Evolutionary conservation across 352 stramenopile genomes (phyloP).

Genomic region (Globisporangium spinosum): DNA sequence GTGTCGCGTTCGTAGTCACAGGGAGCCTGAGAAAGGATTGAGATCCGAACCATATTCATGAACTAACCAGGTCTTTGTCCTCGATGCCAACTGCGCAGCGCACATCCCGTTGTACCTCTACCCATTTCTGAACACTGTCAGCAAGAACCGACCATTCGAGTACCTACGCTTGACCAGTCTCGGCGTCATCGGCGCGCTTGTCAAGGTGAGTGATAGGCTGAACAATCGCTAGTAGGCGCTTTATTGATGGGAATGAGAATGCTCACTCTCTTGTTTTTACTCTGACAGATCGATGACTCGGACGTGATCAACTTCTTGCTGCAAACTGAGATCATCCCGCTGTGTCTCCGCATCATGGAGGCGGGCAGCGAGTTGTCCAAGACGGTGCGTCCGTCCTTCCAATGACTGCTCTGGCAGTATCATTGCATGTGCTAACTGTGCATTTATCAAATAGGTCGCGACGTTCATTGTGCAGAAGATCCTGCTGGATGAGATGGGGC

Average conservation of each 20-base stretch:
- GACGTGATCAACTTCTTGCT: constrained; percentile 99
- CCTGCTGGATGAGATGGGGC: constrained; percentile 96
- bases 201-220: constrained; percentile 76
- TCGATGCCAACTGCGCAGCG: constrained; percentile 32
- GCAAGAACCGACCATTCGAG: constrained; percentile 98
- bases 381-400: constrained; percentile 57
- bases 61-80: neutral
- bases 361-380: constrained; percentile 97
- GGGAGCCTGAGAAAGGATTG: neutral
- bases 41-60: neutral
- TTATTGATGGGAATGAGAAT: neutral
- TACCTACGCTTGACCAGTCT: constrained; percentile 97
- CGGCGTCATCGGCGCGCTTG: constrained; percentile 97
- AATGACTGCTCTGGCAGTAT: neutral
- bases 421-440: neutral
- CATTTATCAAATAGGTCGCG: constrained; percentile 63
- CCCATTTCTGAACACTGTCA: constrained; percentile 98
- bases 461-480: constrained; percentile 99
- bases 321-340: constrained; percentile 99
- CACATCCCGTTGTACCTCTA: constrained; percentile 99
- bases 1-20: neutral
- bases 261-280: neutral
- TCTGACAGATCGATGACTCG: constrained; percentile 92
- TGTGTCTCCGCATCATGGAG: constrained; percentile 99
- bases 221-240: neutral